Conservation (phyloP, 208 protist species). For the Acanthamoeba healyi region DNA sequence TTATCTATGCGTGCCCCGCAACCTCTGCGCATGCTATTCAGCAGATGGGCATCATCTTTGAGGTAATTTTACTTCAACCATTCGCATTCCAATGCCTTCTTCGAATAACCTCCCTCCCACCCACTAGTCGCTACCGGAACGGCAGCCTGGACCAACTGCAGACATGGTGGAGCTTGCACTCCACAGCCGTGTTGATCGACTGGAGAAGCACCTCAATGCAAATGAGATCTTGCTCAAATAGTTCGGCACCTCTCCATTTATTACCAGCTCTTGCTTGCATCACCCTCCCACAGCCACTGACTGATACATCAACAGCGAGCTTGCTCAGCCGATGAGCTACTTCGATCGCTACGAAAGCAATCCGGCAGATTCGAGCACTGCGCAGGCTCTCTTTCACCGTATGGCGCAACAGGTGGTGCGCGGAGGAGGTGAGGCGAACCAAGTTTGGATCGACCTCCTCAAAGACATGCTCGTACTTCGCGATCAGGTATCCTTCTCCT, state of each 20-base stretch:
- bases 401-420: conserved; percentile 22
- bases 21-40: neutral
- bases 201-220: conserved; percentile 50
- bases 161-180: neutral
- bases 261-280: neutral
- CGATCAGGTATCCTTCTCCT: conserved; percentile 5
- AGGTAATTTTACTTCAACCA: neutral
- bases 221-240: conserved; percentile 63
- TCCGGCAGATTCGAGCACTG: neutral
- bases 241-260: neutral
- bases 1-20: conserved; percentile 35
- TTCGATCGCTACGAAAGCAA: neutral
- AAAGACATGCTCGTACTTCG: conserved; percentile 20
- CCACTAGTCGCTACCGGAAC: conserved; percentile 7
- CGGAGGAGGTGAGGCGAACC: neutral
- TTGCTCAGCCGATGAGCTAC: conserved; percentile 27
- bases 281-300: too few relatives aligned
- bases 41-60: conserved; percentile 35
- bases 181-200: neutral
- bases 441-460: conserved; percentile 30
- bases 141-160: neutral
- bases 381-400: neutral
- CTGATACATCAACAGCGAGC: too few relatives aligned
- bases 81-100: neutral
- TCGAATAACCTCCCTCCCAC: neutral